Conservation (phyloP, 352 stramenopile species). For the Globisporangium ultimum region DNA sequence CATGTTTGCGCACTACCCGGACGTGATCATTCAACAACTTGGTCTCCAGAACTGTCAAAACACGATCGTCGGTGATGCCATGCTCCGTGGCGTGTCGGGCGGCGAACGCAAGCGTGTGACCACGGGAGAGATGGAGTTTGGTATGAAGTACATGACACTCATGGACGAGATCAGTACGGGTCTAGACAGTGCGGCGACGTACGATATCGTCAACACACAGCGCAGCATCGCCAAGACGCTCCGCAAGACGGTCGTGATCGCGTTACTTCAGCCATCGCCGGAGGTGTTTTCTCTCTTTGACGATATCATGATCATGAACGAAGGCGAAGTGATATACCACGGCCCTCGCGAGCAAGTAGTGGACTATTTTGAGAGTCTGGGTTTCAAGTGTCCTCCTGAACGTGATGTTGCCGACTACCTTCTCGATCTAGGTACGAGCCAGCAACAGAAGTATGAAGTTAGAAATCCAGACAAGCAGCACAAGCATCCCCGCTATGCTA, state of each 20-base stretch:
- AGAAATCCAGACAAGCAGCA: conserved; percentile 15
- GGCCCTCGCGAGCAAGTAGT: no score
- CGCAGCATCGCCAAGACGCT: no score
- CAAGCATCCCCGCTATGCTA: conserved; percentile 25
- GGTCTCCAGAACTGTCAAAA: conserved; percentile 38
- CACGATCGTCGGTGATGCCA: conserved; percentile 52
- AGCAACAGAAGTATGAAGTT: conserved; percentile 43
- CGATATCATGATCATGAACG: conserved; percentile 50
- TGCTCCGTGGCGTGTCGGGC: conserved; percentile 42
- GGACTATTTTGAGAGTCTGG: no score
- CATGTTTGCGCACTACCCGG: conserved; percentile 32
- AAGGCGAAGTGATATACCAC: conserved; percentile 65
- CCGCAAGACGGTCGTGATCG: no score
- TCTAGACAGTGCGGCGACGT: no score
- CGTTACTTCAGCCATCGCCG: no score
- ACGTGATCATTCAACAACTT: conserved; percentile 39
- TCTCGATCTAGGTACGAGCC: conserved; percentile 40
- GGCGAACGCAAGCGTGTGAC: no score
- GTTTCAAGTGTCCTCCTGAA: conserved; percentile 33
- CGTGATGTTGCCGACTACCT: conserved; percentile 54
- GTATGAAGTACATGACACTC: no score
- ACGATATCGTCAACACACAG: no score
- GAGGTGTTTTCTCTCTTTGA: no score
- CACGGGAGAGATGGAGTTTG: no score
- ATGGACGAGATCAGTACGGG: no score